phyloP scores from a whole-genome alignment of 352 stramenopile species.

The Pythium sukuiense region DNA sequence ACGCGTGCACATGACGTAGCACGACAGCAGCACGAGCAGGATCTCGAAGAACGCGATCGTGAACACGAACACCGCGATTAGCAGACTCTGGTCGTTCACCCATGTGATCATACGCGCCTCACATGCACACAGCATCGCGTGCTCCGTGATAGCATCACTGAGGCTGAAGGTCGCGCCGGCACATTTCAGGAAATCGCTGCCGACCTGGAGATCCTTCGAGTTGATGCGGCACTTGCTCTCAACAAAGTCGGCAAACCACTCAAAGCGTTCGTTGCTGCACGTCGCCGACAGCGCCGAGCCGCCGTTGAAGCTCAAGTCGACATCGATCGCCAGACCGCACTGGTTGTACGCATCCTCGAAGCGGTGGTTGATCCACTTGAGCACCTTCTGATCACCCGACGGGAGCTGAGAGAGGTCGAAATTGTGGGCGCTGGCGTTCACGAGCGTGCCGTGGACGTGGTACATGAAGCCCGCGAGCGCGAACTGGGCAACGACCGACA shows the following conservation, averaged over 20 bases:
- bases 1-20: slow-evolving; percentile 81
- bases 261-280: slow-evolving; percentile 57
- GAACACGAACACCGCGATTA: slow-evolving; percentile 78
- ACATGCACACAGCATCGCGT: slow-evolving; percentile 82
- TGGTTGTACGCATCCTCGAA: slow-evolving; percentile 78
- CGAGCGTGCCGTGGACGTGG: slow-evolving; percentile 74
- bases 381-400: slow-evolving; percentile 54
- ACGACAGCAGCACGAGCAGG: slow-evolving; percentile 73
- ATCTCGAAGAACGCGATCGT: slow-evolving; percentile 82
- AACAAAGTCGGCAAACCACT: slow-evolving; percentile 76
- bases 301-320: slow-evolving; percentile 45
- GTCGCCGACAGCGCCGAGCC: slow-evolving; percentile 44
- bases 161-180: slow-evolving; percentile 62
- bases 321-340: slow-evolving; percentile 66
- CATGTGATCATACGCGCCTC: slow-evolving; percentile 78
- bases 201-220: slow-evolving; percentile 44
- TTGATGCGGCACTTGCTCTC: slow-evolving; percentile 72
- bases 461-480: slow-evolving; percentile 79
- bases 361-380: slow-evolving; percentile 75
- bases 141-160: slow-evolving; percentile 63
- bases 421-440: slow-evolving; percentile 60
- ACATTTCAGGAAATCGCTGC: slow-evolving; percentile 72
- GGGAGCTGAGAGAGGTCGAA: slow-evolving; percentile 68
- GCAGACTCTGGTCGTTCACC: slow-evolving; percentile 77
- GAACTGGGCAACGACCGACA: slow-evolving; percentile 79